Conservation (phyloP, 2,329 filamentous ascomycete genomes). For the Sporothrix schenckii region DNA sequence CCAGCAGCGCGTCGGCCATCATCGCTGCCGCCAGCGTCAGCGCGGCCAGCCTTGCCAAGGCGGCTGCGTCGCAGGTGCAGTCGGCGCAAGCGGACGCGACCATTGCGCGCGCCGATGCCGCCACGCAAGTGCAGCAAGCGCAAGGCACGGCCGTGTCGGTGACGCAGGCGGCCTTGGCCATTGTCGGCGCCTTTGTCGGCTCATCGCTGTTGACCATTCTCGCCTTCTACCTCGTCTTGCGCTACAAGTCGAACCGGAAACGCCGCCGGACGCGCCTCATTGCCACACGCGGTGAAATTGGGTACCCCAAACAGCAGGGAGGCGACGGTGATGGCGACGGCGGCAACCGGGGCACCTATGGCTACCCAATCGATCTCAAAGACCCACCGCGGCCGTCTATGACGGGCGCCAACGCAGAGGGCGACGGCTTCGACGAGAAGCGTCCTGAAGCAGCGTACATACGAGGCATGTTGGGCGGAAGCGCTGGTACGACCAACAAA, state of each 20-base stretch:
- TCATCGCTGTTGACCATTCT: conserved; percentile 47
- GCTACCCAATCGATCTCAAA: conserved; percentile 40
- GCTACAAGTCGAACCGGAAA: conserved; percentile 38
- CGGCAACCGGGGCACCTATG: conserved; percentile 31
- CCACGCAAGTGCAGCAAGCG: conserved; percentile 41
- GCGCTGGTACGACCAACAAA: neutral
- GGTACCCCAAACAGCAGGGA: conserved; percentile 36
- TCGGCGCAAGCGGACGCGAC: conserved; percentile 43
- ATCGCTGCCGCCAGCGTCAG: conserved; percentile 35
- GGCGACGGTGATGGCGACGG: conserved; percentile 24
- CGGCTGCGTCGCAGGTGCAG: conserved; percentile 40
- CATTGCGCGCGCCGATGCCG: conserved; percentile 41
- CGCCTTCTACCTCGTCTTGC: conserved; percentile 45
- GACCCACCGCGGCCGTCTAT: conserved; percentile 30
- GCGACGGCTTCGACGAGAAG: conserved; percentile 13
- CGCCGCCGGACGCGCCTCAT: conserved; percentile 35
- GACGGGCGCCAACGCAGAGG: neutral
- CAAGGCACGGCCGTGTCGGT: conserved; percentile 48
- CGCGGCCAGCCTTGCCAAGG: conserved; percentile 34
- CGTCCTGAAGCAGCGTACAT: conserved; percentile 13
- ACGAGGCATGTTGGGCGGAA: neutral
- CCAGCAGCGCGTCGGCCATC: conserved; percentile 40
- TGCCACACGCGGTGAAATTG: conserved; percentile 33
- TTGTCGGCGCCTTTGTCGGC: conserved; percentile 50
- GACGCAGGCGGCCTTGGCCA: conserved; percentile 48